Evolutionary conservation across 2,329 filamentous ascomycete genomes (phyloP), one percentile per base, ranked within the genome.

Genomic region (Hypoxylon sp.): DNA sequence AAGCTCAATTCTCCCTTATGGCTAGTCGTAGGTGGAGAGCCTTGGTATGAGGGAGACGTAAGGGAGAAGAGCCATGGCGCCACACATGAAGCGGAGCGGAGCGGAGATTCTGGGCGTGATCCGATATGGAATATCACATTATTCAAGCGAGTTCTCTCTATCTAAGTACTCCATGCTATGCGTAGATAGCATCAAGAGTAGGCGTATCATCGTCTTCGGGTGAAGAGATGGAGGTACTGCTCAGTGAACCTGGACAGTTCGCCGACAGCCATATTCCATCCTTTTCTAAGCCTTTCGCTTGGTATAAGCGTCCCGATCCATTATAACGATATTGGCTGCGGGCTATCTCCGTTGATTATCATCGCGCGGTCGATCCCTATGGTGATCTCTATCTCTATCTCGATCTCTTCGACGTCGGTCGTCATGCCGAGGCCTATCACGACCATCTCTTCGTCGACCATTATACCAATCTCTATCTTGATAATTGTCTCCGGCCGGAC

Each of bases 401-500:
- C 60, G 70, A 52, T 75, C 72, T 47, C 73, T 73, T 47, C 70
- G 72, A 52, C 71, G 60, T 13, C 72, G 69, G 42, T 73, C 70
- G 29, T 76, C 65, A n/a, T 67, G 64, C 11, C 68, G 69, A 44
- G 62, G 46, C 44, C 63, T 50, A 31, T 37, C 24, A 37, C 67
- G 71, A 48, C 74, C 72, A 29, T 73, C 70, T 22, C 70, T 56
- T 48, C 67, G 67, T 26, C 66, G 57, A 17, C 70, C 70, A 37
- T 66, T 53, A 52, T 74, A 68, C 14, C 70, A 50, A 47, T 71
- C 66, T 47, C 68, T 58, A 51, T 71, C 65, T 26, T 70, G 55
- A 5, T 51, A 48, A 29, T 63, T 68, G 26, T 74, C 72, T 60
- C 72, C 71, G 72, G 74, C 50, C 71, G 77, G 70, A 77, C 79